Percentiles rank a stretch among this genome's conserved stretches.
Evolutionary conservation across 1,139 yeast genomes (phyloP).

Genomic region (Scheffersomyces illinoinensis): DNA sequence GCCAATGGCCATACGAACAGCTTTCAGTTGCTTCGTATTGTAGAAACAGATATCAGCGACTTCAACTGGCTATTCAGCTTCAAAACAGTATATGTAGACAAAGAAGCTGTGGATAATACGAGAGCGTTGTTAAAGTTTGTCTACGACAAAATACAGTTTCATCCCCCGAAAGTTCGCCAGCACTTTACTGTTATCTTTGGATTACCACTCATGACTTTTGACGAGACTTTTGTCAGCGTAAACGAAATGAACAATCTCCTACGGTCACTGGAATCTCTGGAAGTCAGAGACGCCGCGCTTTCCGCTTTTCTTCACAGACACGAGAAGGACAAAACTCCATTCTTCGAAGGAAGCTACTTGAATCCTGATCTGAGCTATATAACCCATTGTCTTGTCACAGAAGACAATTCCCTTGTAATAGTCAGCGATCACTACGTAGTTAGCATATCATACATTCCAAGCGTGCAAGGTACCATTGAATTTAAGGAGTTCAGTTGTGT

Average conservation of each 20-base stretch:
- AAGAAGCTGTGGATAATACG: neutral
- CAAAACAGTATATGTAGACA: neutral
- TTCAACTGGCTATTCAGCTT: neutral
- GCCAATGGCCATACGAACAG: neutral
- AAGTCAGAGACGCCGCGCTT: neutral
- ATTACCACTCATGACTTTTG: neutral
- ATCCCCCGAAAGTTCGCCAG: neutral
- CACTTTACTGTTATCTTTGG: neutral
- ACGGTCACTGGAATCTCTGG: neutral
- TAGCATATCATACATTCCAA: neutral
- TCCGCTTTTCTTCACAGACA: neutral
- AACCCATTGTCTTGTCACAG: neutral
- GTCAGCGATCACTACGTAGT: neutral
- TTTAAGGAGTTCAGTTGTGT: neutral
- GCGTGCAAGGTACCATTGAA: neutral
- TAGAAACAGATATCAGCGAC: neutral
- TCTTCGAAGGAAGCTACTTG: neutral
- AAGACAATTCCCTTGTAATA: neutral
- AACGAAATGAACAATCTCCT: neutral
- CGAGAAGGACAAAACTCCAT: neutral
- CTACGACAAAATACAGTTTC: neutral
- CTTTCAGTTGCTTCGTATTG: neutral
- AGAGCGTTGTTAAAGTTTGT: neutral
- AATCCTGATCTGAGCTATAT: neutral
- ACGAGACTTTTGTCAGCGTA: neutral